A percentile compares a stretch with the other conserved stretches of the same genome.
These are phyloP conservation scores for Phyllostachys edulis DNA, from an alignment of 176 grass and related monocot species.

Conservation along the genomic window DNA sequence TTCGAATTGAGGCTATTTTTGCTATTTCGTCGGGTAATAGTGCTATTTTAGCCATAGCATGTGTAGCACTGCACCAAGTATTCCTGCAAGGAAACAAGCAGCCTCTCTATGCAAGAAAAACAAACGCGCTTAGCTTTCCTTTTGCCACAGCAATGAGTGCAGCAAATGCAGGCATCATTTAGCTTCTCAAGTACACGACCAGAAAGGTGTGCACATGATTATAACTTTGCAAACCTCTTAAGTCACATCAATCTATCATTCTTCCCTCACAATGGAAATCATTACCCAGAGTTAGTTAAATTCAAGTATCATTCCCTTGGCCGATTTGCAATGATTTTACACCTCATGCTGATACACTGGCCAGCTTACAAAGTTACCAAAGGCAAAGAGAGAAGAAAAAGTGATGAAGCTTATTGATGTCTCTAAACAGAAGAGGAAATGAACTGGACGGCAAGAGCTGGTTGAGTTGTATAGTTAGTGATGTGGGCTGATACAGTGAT, in stretches of 20 bases:
- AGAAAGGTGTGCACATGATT: constrained; percentile 35
- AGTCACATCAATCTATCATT: constrained; percentile 47
- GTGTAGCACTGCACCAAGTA: constrained; percentile 3
- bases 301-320: constrained; percentile 38
- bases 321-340: constrained; percentile 45
- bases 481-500: constrained; percentile 11
- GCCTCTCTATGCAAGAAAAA: constrained; percentile 24
- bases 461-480: constrained; percentile 41
- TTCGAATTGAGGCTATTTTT: no score
- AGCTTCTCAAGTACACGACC: constrained; percentile 46
- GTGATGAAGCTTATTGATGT: not conserved
- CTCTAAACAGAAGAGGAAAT: not conserved
- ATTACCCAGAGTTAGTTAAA: constrained; percentile 35
- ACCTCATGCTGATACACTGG: constrained; percentile 21
- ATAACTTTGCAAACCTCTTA: constrained; percentile 45
- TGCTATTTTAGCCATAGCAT: no score
- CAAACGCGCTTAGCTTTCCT: not conserved
- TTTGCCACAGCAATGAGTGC: constrained; percentile 34
- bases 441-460: not conserved
- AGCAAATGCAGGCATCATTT: constrained; percentile 54
- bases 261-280: constrained; percentile 36
- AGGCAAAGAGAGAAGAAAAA: constrained; percentile 17
- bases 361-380: constrained; percentile 21
- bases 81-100: constrained; percentile 16
- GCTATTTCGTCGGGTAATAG: no score